Conservation (phyloP, 331 rosid species). For the Acacia pycnantha region DNA sequence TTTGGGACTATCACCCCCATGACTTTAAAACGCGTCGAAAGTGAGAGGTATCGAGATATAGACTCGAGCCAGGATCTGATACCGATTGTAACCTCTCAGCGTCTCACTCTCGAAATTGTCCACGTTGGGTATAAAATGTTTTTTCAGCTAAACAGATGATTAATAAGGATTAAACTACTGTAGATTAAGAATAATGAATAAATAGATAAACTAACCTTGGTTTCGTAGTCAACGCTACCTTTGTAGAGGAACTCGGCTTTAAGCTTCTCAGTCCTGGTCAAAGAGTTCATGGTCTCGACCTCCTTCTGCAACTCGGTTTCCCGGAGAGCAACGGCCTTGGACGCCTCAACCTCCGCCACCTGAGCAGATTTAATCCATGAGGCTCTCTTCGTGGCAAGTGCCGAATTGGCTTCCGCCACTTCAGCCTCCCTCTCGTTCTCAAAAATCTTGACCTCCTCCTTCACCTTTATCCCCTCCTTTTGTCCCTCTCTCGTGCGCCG, state of each 20-base stretch:
- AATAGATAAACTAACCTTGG: conserved; percentile 31
- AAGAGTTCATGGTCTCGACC: conserved; percentile 61
- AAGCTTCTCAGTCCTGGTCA: conserved; percentile 55
- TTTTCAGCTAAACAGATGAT: too few relatives aligned
- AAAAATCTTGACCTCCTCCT: conserved; percentile 45
- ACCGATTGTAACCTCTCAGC: too few relatives aligned
- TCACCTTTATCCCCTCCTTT: conserved; percentile 57
- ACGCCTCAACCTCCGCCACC: conserved; percentile 60
- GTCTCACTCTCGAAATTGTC: too few relatives aligned
- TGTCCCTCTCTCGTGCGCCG: conserved; percentile 49
- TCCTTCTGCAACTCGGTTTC: conserved; percentile 61
- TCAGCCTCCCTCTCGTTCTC: conserved; percentile 62
- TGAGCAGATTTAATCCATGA: conserved; percentile 38
- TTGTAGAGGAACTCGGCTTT: conserved; percentile 57
- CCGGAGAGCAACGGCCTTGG: conserved; percentile 50
- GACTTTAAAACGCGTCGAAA: too few relatives aligned
- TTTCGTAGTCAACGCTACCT: conserved; percentile 71
- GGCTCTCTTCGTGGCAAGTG: conserved; percentile 58
- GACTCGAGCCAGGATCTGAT: too few relatives aligned
- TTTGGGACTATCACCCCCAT: too few relatives aligned
- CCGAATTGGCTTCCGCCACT: conserved; percentile 53
- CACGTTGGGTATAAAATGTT: too few relatives aligned
- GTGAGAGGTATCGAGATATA: too few relatives aligned
- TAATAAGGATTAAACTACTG: too few relatives aligned
- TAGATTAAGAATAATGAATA: too few relatives aligned